Base-by-base conservation (phyloP, 2,329 filamentous ascomycete genomes). In the Venturia effusa region DNA sequence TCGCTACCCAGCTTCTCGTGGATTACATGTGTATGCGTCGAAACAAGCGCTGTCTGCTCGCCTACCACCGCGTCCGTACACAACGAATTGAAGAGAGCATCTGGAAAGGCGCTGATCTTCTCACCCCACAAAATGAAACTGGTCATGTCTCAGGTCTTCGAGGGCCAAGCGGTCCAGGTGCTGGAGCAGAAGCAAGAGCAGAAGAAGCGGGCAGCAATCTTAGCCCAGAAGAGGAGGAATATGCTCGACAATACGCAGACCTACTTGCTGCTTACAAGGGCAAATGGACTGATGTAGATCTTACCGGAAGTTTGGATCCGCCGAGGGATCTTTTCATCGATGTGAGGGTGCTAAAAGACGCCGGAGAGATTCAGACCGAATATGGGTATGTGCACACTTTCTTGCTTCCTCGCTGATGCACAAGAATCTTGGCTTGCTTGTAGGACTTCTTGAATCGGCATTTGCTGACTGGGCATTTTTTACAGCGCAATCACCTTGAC, bases 341-440 rank as follows among this genome's bases (percentile, higher is more conserved):
- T 74, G 94, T 99, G 41, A 83, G 94, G 59, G 94, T 99, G 60
- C 78, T 99, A 67, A 97, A 94, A 74, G 94, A 99, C 78, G 94
- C 93, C 1, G 94, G 95, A 4, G 94, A 99, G 79, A 97, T 99
- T 68, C 93, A 99, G 78, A 99, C 94, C 0, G 95, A 99, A 80
- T 99, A 99, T 73, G 94, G 94, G 89, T 96, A 81, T 75, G 87
- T 79, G 59, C 54, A 34, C 41, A 64, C 67, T 61, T 67, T 68
- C 62, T 59, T 54, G 37, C 54, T 65, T 63, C 27, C 17, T 30
- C 62, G 65, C 62, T 39, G n/a, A 41, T 39, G 34, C 54, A 19
- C 11, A 13, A 48, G 55, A 61, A 19, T 61, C 19, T 37, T 37
- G 22, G 63, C 55, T 61, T 7, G 17, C n/a, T 34, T 7, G 43